A percentile compares a stretch with the other conserved stretches of the same genome.
phyloP scores from a whole-genome alignment of 192 early-diverging fungal species.

The Phycomyces nitens region DNA sequence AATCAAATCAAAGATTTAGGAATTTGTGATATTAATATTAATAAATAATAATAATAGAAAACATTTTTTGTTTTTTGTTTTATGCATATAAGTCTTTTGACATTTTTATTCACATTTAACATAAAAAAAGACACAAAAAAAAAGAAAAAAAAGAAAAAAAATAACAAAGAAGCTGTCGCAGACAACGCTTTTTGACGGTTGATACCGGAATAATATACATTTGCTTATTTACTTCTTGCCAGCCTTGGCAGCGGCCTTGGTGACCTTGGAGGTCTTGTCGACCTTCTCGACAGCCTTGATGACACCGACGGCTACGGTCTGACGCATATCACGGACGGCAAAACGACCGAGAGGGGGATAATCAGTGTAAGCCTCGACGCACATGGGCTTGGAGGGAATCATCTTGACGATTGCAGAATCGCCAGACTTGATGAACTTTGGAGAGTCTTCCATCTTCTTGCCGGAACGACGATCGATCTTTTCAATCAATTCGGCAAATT shows the following conservation, averaged over 20 bases:
- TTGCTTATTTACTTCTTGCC: slow-evolving; percentile 67
- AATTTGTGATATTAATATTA: too few relatives aligned
- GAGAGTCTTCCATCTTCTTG: slow-evolving; percentile 88
- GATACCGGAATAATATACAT: too few relatives aligned
- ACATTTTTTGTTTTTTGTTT: too few relatives aligned
- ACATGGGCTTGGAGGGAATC: slow-evolving; percentile 94
- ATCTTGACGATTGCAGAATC: slow-evolving; percentile 95
- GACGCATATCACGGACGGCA: slow-evolving; percentile 97
- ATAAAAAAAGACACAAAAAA: too few relatives aligned
- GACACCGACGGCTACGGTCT: slow-evolving; percentile 97
- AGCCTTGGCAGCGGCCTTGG: slow-evolving; percentile 76
- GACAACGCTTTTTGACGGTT: too few relatives aligned
- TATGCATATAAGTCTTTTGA: too few relatives aligned
- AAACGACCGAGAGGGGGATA: slow-evolving; percentile 96
- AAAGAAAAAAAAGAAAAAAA: too few relatives aligned
- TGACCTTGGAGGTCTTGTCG: slow-evolving; percentile 68
- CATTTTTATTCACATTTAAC: too few relatives aligned
- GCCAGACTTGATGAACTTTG: slow-evolving; percentile 94
- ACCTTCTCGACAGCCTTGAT: slow-evolving; percentile 89
- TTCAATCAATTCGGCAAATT: slow-evolving; percentile 86
- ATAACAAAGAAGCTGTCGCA: too few relatives aligned
- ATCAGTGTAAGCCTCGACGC: slow-evolving; percentile 90
- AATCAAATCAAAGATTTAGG: too few relatives aligned
- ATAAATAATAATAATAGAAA: too few relatives aligned
- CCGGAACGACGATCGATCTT: slow-evolving; percentile 97